These are phyloP conservation scores for Phytophthora pistaciae DNA, from an alignment of 352 stramenopile species.

Conservation along the genomic window DNA sequence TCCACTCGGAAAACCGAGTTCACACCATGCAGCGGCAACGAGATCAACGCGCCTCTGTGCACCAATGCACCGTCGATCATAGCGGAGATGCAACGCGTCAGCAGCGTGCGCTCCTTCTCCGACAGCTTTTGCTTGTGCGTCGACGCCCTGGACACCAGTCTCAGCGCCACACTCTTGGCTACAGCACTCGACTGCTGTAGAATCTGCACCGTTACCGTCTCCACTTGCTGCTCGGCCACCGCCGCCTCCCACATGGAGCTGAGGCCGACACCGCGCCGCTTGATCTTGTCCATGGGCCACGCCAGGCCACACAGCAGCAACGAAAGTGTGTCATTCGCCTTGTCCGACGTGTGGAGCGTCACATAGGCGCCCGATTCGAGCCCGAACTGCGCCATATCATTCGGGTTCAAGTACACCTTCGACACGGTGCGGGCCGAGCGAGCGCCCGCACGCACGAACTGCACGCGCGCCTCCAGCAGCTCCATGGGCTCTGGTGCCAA, in stretches of 20 bases:
- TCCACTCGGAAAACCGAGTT: slow-evolving; percentile 62
- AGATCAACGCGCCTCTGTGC: slow-evolving; percentile 57
- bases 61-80: slow-evolving; percentile 79
- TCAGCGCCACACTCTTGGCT: slow-evolving; percentile 44
- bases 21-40: slow-evolving; percentile 67
- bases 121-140: slow-evolving; percentile 41
- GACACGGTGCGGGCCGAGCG: slow-evolving; percentile 65
- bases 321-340: neutral
- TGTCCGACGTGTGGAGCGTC: slow-evolving; percentile 29
- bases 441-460: slow-evolving; percentile 69
- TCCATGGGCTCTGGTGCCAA: slow-evolving; percentile 8
- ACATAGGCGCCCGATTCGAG: slow-evolving; percentile 57
- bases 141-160: slow-evolving; percentile 46
- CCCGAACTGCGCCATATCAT: slow-evolving; percentile 51
- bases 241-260: slow-evolving; percentile 79
- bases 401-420: slow-evolving; percentile 75
- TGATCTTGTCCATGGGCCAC: slow-evolving; percentile 82
- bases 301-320: slow-evolving; percentile 72
- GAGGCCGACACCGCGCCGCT: slow-evolving; percentile 64
- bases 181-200: slow-evolving; percentile 19
- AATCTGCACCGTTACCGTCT: slow-evolving; percentile 39
- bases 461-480: slow-evolving; percentile 47
- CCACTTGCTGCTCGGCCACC: slow-evolving; percentile 29
- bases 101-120: slow-evolving; percentile 62
- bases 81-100: slow-evolving; percentile 61